Conservation (phyloP, 2,329 filamentous ascomycete genomes). For the Aspergillus sp. region DNA sequence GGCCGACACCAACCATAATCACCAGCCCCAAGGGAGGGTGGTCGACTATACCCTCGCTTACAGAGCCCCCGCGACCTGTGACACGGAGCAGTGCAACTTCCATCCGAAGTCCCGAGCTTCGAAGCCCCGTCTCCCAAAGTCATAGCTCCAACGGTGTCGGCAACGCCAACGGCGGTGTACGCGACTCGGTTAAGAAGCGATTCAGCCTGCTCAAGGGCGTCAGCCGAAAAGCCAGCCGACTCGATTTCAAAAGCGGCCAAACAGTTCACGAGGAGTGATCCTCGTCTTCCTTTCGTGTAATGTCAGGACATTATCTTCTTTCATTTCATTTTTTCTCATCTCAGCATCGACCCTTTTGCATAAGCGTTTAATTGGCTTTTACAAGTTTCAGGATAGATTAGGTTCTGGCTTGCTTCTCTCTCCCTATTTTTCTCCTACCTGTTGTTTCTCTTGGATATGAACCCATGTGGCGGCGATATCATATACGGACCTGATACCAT, state of each 20-base stretch:
- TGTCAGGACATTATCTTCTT: constrained; percentile 31
- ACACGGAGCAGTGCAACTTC: constrained; percentile 35
- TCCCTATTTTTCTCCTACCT: constrained; percentile 19
- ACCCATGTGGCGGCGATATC: constrained; percentile 15
- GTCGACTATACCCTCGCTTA: constrained; percentile 41
- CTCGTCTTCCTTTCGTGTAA: constrained; percentile 26
- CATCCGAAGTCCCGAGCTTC: constrained; percentile 24
- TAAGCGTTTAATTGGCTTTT: constrained; percentile 22
- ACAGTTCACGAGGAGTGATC: constrained; percentile 43
- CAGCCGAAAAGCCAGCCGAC: constrained; percentile 69
- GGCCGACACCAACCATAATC: constrained; percentile 20
- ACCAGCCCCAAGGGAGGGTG: constrained; percentile 34
- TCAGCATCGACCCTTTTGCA: constrained; percentile 18
- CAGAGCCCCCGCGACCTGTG: constrained; percentile 39
- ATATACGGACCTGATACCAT: constrained; percentile 6
- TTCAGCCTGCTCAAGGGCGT: constrained; percentile 74
- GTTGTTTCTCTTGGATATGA: constrained; percentile 17
- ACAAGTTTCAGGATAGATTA: not conserved
- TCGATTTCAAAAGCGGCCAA: constrained; percentile 45
- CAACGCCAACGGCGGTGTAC: constrained; percentile 38
- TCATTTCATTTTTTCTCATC: constrained; percentile 9
- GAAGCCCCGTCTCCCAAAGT: constrained; percentile 35
- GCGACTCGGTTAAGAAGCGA: constrained; percentile 74
- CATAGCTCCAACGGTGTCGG: constrained; percentile 44
- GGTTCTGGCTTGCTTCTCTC: constrained; percentile 5